Conservation (phyloP, 345 rosid species). For the Corchorus capsularis region DNA sequence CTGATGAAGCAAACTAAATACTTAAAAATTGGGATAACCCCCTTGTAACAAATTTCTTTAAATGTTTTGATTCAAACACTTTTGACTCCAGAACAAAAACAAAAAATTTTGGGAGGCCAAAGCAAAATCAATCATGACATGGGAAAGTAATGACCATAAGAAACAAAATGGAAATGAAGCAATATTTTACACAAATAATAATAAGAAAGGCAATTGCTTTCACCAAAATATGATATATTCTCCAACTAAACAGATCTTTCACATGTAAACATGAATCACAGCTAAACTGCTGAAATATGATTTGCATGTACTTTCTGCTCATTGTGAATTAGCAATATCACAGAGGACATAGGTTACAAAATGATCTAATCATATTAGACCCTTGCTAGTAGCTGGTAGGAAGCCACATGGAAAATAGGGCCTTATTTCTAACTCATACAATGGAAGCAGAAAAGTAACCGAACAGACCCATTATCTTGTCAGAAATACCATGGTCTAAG, state of each 20-base stretch:
- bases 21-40: neutral
- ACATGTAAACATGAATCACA: neutral
- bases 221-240: no score
- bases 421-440: slow-evolving; percentile 11
- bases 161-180: neutral
- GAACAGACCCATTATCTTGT: slow-evolving; percentile 1
- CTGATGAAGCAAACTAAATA: neutral
- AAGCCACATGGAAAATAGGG: neutral
- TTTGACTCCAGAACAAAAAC: neutral
- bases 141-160: neutral
- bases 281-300: neutral
- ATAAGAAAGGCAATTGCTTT: neutral
- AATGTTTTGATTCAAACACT: no score
- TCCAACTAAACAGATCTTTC: neutral
- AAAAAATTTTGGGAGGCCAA: neutral
- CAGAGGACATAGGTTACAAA: neutral
- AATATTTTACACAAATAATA: neutral
- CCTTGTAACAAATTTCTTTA: neutral
- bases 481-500: neutral
- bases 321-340: neutral
- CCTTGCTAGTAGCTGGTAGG: neutral
- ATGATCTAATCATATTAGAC: slow-evolving; percentile 1
- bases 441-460: slow-evolving; percentile 6
- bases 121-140: neutral
- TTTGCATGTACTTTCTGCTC: neutral